Conservation (phyloP, 768 basidiomycete genomes). For the Cubamyces lactineus region DNA sequence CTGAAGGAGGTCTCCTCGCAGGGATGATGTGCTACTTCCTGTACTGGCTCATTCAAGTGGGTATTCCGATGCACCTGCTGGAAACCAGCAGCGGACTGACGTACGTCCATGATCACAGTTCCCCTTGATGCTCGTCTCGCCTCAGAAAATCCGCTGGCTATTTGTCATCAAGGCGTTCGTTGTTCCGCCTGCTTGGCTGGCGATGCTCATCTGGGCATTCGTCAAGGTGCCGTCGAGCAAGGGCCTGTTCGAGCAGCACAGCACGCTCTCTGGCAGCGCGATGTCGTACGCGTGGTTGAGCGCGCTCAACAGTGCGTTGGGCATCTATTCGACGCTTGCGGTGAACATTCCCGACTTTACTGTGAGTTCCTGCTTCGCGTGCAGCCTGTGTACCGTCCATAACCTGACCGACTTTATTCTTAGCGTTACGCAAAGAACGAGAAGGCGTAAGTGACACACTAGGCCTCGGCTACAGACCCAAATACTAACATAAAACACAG, state of each 20-base stretch:
- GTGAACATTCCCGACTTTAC: slow-evolving; percentile 91
- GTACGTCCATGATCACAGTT: slow-evolving; percentile 42
- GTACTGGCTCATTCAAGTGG: slow-evolving; percentile 66
- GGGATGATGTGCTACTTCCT: slow-evolving; percentile 78
- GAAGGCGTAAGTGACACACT: slow-evolving; percentile 49
- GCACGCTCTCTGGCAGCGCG: slow-evolving; percentile 53
- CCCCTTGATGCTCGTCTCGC: slow-evolving; percentile 75
- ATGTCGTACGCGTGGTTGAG: slow-evolving; percentile 81
- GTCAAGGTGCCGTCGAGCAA: slow-evolving; percentile 60
- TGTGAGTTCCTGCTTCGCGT: slow-evolving; percentile 6
- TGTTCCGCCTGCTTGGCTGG: slow-evolving; percentile 48
- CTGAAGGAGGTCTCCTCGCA: not conserved
- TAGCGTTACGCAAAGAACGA: slow-evolving; percentile 76
- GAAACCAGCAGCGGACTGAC: not conserved
- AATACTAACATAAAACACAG: slow-evolving; percentile 35
- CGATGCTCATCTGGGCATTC: slow-evolving; percentile 82
- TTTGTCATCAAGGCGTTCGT: slow-evolving; percentile 66
- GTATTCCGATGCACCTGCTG: not conserved
- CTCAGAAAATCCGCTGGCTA: slow-evolving; percentile 75
- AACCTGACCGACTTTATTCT: not conserved
- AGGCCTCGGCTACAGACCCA: not conserved
- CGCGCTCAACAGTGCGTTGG: slow-evolving; percentile 76
- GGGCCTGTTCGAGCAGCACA: slow-evolving; percentile 58
- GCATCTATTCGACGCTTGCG: slow-evolving; percentile 70
- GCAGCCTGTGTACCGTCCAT: not conserved